These are phyloP conservation scores for Calonectria ilicicola DNA, from an alignment of 2,329 filamentous ascomycete genomes.

Conservation along the genomic window DNA sequence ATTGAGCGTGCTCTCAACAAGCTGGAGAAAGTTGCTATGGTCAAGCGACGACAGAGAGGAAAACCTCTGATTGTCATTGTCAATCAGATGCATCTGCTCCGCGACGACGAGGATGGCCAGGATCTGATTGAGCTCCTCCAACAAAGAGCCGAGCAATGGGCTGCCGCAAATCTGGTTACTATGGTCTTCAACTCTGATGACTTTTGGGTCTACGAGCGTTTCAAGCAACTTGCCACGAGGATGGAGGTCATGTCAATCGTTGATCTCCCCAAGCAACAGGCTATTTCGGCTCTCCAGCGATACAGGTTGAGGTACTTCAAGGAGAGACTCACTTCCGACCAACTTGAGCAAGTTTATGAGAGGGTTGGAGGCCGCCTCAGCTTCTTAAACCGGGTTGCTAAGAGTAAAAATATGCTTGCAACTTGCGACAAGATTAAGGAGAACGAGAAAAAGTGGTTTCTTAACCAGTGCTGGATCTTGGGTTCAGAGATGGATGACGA, in stretches of 20 bases:
- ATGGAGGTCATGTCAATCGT: slow-evolving; percentile 93
- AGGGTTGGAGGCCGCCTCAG: slow-evolving; percentile 89
- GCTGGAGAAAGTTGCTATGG: slow-evolving; percentile 92
- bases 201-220: slow-evolving; percentile 96
- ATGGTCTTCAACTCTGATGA: slow-evolving; percentile 97
- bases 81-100: slow-evolving; percentile 91
- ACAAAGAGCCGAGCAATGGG: slow-evolving; percentile 96
- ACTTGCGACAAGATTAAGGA: slow-evolving; percentile 81
- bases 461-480: slow-evolving; percentile 81
- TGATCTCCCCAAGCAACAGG: slow-evolving; percentile 83
- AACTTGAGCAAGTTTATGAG: slow-evolving; percentile 84
- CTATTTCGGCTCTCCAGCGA: slow-evolving; percentile 79
- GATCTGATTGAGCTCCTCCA: slow-evolving; percentile 95
- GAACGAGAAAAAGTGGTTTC: slow-evolving; percentile 80
- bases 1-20: slow-evolving; percentile 99
- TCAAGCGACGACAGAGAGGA: slow-evolving; percentile 69
- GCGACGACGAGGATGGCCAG: slow-evolving; percentile 92
- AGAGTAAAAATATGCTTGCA: slow-evolving; percentile 80
- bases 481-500: slow-evolving; percentile 89
- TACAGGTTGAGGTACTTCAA: slow-evolving; percentile 85
- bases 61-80: slow-evolving; percentile 90
- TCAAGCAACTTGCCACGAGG: slow-evolving; percentile 91
- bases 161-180: slow-evolving; percentile 89
- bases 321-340: slow-evolving; percentile 65
- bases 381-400: slow-evolving; percentile 92